These are phyloP conservation scores for Setomelanomma holmii DNA, from an alignment of 2,329 filamentous ascomycete genomes.

Conservation along the genomic window DNA sequence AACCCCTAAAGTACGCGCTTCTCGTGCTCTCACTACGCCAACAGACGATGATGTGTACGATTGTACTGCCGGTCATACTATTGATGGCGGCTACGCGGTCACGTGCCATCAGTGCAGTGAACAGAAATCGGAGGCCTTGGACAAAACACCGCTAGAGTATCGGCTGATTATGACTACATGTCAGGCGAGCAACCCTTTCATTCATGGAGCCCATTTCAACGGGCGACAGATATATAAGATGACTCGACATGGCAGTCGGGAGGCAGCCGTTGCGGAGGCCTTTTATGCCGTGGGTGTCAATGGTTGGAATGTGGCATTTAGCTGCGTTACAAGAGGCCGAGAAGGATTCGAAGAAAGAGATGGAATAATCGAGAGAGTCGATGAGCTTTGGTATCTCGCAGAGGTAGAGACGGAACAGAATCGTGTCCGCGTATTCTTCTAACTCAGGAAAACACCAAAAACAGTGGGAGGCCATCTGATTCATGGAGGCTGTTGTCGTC, in stretches of 20 bases:
- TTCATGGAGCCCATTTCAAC: constrained; percentile 13
- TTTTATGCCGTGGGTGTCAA: constrained; percentile 39
- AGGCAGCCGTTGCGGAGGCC: constrained; percentile 36
- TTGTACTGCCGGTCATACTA: constrained; percentile 25
- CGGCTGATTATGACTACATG: constrained; percentile 33
- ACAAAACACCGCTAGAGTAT: constrained; percentile 31
- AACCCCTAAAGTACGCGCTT: constrained; percentile 38
- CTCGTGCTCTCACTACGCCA: constrained; percentile 36
- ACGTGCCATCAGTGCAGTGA: constrained; percentile 37
- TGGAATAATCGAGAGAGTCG: constrained; percentile 26
- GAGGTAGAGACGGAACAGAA: constrained; percentile 23
- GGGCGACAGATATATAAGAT: constrained; percentile 40
- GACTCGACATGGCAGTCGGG: constrained; percentile 40
- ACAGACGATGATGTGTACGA: constrained; percentile 38
- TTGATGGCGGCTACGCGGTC: constrained; percentile 16
- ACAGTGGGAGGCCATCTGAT: background rate
- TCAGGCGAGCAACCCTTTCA: constrained; percentile 25
- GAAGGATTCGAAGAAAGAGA: constrained; percentile 29
- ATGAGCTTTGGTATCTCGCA: constrained; percentile 34
- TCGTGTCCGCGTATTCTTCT: constrained; percentile 39
- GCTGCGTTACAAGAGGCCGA: constrained; percentile 35
- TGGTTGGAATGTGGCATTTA: constrained; percentile 42
- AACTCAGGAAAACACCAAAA: constrained; percentile 3
- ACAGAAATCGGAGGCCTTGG: constrained; percentile 33
- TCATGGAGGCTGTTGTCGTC: background rate